Percentiles rank a stretch among this genome's conserved stretches.
These are phyloP conservation scores for Backusella parvicylindrica DNA, from an alignment of 192 early-diverging fungal species.

Conservation along the genomic window DNA sequence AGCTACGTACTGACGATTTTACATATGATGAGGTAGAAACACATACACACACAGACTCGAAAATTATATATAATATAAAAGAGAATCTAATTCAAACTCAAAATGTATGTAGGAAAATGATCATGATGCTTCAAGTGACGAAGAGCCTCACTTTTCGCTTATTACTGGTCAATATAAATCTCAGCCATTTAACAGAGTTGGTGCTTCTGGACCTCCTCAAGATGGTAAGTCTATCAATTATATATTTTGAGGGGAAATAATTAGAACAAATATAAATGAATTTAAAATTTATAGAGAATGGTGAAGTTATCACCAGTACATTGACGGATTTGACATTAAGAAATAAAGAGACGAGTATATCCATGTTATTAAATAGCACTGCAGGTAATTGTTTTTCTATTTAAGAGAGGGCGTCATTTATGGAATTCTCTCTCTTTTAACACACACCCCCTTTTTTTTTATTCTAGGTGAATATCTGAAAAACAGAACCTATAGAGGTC, in stretches of 20 bases:
- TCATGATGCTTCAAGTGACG: slow-evolving; percentile 52
- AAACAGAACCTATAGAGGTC: slow-evolving; percentile 74
- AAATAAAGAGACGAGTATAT: slow-evolving; percentile 19
- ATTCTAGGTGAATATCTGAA: slow-evolving; percentile 60
- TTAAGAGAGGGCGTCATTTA: too few relatives aligned
- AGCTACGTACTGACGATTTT: slow-evolving; percentile 26
- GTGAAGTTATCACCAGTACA: slow-evolving; percentile 17
- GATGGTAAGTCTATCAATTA: not conserved
- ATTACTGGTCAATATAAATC: slow-evolving; percentile 79
- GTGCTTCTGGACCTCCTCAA: not conserved
- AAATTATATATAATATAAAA: not conserved
- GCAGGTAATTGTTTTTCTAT: slow-evolving; percentile 6
- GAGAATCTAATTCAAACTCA: not conserved
- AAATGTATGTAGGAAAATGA: slow-evolving; percentile 19
- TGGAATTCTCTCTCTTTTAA: too few relatives aligned
- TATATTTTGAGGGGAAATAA: too few relatives aligned
- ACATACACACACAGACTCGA: not conserved
- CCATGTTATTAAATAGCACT: slow-evolving; percentile 26
- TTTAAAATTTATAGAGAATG: not conserved
- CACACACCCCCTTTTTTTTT: too few relatives aligned
- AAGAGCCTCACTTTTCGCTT: slow-evolving; percentile 86
- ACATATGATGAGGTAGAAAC: slow-evolving; percentile 37
- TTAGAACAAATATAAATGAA: too few relatives aligned
- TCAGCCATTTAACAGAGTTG: slow-evolving; percentile 42
- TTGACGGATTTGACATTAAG: slow-evolving; percentile 28